Evolutionary conservation across 2,329 filamentous ascomycete species (phyloP).

Genomic region (Lasiodiplodia theobromae): DNA sequence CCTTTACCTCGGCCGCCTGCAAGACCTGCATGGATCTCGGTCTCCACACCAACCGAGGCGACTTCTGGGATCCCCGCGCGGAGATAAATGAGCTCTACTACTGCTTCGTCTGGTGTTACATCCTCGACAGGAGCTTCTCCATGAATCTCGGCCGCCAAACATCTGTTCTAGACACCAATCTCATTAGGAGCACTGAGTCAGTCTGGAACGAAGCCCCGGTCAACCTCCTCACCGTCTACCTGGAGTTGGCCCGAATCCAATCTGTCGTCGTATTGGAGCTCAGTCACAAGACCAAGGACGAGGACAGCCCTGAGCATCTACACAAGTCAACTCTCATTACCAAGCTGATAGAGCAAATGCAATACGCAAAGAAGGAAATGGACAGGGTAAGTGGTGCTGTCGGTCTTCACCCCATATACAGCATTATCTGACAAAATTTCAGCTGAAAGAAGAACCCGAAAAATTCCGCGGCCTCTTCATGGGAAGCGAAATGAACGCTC

Average conservation of each 20-base stretch:
- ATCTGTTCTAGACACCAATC: constrained; percentile 35
- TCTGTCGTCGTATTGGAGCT: constrained; percentile 35
- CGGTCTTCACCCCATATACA: constrained; percentile 2
- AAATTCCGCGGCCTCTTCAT: constrained; percentile 29
- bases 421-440: constrained; percentile 31
- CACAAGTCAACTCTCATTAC: constrained; percentile 32
- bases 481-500: constrained; percentile 35
- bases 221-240: constrained; percentile 36
- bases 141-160: constrained; percentile 39
- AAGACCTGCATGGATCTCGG: constrained; percentile 42
- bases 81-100: constrained; percentile 36
- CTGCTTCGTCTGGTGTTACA: constrained; percentile 41
- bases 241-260: constrained; percentile 41
- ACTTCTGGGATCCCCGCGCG: background rate
- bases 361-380: background rate
- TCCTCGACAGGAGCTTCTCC: constrained; percentile 43
- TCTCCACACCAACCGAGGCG: constrained; percentile 34
- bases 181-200: constrained; percentile 36
- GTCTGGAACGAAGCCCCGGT: constrained; percentile 33
- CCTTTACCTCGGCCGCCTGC: constrained; percentile 42
- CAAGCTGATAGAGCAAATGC: constrained; percentile 15
- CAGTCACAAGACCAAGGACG: constrained; percentile 27
- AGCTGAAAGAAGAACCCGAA: constrained; percentile 31
- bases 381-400: constrained; percentile 30
- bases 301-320: constrained; percentile 29